Conservation (phyloP, 176 grass and related monocot genomes). For the Calamus simplicifolius region DNA sequence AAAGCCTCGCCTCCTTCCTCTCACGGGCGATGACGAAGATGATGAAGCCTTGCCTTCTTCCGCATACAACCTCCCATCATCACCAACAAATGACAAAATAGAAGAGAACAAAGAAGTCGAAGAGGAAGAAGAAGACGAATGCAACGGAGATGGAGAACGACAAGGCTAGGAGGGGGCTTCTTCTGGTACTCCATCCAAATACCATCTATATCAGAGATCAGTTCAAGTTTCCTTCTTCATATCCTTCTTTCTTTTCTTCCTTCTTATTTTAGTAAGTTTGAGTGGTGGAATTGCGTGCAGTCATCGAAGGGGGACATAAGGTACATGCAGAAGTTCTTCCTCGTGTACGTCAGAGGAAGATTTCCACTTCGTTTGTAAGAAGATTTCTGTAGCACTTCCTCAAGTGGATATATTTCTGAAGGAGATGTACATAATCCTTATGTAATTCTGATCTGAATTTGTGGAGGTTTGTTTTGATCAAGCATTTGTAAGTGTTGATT, state of each 20-base stretch:
- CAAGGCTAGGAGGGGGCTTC: conserved; percentile 4
- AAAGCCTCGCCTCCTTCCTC: conserved; percentile 23
- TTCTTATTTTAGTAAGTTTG: too few relatives aligned
- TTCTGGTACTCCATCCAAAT: conserved; percentile 50
- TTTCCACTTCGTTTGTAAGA: conserved; percentile 70
- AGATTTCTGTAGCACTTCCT: conserved; percentile 94
- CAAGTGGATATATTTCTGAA: conserved; percentile 26
- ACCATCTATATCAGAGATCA: conserved; percentile 74
- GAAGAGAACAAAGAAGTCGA: conserved; percentile 15
- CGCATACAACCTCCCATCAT: conserved; percentile 28
- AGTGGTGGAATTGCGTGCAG: conserved; percentile 14
- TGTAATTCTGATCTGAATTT: too few relatives aligned
- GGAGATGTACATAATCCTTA: too few relatives aligned
- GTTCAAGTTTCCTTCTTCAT: conserved; percentile 45
- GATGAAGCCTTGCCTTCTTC: conserved; percentile 43
- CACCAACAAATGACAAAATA: conserved; percentile 15
- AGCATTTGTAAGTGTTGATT: too few relatives aligned
- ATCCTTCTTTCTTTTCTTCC: not conserved
- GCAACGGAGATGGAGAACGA: conserved; percentile 10
- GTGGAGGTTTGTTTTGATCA: too few relatives aligned
- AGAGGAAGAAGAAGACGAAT: conserved; percentile 24
- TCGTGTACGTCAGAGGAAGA: conserved; percentile 74
- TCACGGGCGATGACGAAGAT: conserved; percentile 9
- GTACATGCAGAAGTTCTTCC: conserved; percentile 80
- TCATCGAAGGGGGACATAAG: conserved; percentile 90